These are phyloP conservation scores for Dissoconium aciculare DNA, from an alignment of 2,329 filamentous ascomycete species.

Conservation along the genomic window DNA sequence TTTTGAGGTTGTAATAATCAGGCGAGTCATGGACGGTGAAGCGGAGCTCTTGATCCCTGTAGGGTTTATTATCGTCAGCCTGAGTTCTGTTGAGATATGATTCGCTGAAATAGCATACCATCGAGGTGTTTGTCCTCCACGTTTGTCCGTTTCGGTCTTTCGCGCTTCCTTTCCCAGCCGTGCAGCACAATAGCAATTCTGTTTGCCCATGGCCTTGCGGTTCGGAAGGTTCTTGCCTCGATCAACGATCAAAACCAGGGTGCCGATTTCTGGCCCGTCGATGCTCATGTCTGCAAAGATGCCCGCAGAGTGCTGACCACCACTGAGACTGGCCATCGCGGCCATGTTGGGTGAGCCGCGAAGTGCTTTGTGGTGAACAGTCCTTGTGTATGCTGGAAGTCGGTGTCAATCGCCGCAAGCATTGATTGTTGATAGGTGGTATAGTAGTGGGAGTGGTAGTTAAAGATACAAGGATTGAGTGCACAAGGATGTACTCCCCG, in stretches of 20 bases:
- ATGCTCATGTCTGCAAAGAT: slow-evolving; percentile 90
- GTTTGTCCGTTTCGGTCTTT: slow-evolving; percentile 86
- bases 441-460: too few relatives aligned
- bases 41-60: slow-evolving; percentile 90
- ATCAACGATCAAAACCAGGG: slow-evolving; percentile 80
- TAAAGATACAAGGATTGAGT: too few relatives aligned
- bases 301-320: slow-evolving; percentile 66
- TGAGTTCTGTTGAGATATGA: slow-evolving; percentile 3
- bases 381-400: too few relatives aligned
- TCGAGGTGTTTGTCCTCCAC: slow-evolving; percentile 86
- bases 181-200: slow-evolving; percentile 93
- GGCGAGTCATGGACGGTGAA: slow-evolving; percentile 93
- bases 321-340: slow-evolving; percentile 18
- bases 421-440: too few relatives aligned
- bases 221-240: slow-evolving; percentile 95
- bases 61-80: slow-evolving; percentile 5
- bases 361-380: too few relatives aligned
- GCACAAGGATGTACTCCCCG: too few relatives aligned
- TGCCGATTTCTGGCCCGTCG: slow-evolving; percentile 86
- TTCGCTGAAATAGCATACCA: slow-evolving; percentile 46
- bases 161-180: slow-evolving; percentile 91
- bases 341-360: slow-evolving; percentile 3
- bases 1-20: slow-evolving; percentile 89
- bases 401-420: too few relatives aligned
- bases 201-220: slow-evolving; percentile 92